phyloP scores from a whole-genome alignment of 2,329 filamentous ascomycete genomes.

The Xylaria sp. region DNA sequence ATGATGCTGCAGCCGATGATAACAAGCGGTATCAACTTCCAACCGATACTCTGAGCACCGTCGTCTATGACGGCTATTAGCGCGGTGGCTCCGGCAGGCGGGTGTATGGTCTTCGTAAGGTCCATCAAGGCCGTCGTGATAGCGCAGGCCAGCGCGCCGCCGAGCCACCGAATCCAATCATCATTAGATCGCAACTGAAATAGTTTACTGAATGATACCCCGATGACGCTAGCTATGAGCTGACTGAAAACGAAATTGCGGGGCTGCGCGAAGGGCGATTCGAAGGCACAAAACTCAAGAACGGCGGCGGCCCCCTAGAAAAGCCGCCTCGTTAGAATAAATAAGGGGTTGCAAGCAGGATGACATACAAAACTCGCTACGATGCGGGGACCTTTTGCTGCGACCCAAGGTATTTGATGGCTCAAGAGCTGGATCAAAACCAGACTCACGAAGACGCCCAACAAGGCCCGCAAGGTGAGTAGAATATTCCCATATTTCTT shows the following conservation, averaged over 20 bases:
- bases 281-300: conserved; percentile 77
- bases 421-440: conserved; percentile 68
- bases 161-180: conserved; percentile 69
- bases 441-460: conserved; percentile 72
- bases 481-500: conserved; percentile 65
- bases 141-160: conserved; percentile 72
- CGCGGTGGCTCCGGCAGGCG: conserved; percentile 79
- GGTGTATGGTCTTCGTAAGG: conserved; percentile 76
- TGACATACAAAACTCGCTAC: conserved; percentile 74
- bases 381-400: conserved; percentile 66
- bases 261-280: conserved; percentile 77
- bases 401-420: conserved; percentile 64
- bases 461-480: conserved; percentile 69
- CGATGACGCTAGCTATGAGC: conserved; percentile 68
- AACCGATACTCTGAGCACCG: conserved; percentile 67
- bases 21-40: conserved; percentile 73
- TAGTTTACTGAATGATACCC: conserved; percentile 71
- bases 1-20: conserved; percentile 70
- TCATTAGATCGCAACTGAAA: conserved; percentile 64
- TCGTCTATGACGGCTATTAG: conserved; percentile 72
- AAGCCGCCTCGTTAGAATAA: conserved; percentile 17
- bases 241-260: conserved; percentile 77
- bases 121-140: conserved; percentile 72
- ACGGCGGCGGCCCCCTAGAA: conserved; percentile 76
- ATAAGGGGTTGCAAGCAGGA: conserved; percentile 1